A percentile compares a stretch with the other conserved stretches of the same genome.
Conservation (phyloP, 1,139 yeast genomes). For the Geotrichum bryndzae region DNA sequence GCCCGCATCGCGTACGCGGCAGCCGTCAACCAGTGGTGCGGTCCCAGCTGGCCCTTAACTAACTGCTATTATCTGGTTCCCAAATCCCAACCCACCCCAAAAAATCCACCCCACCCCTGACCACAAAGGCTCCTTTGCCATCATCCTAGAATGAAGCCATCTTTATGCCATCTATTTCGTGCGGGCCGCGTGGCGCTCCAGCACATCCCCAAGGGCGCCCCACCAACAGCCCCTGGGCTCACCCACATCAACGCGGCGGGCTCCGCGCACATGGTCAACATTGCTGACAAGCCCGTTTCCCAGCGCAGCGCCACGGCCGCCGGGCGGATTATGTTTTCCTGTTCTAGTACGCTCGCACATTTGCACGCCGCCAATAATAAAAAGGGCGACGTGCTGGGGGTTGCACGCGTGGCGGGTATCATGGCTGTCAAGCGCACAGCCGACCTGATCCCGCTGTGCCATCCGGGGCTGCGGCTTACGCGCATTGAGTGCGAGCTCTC, state of each 20-base stretch:
- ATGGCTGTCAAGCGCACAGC: slow-evolving; percentile 46
- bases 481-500: slow-evolving; percentile 35
- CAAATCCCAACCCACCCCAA: too few species aligned
- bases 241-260: slow-evolving; percentile 43
- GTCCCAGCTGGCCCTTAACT: too few species aligned
- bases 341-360: slow-evolving; percentile 29
- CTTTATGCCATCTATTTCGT: not conserved
- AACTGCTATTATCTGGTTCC: too few species aligned
- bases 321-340: slow-evolving; percentile 40
- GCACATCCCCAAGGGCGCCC: slow-evolving; percentile 4
- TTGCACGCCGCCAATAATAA: slow-evolving; percentile 37
- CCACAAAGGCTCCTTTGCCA: not conserved
- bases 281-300: slow-evolving; percentile 37
- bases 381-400: slow-evolving; percentile 47
- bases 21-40: too few species aligned
- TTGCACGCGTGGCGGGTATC: slow-evolving; percentile 46
- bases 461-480: slow-evolving; percentile 39
- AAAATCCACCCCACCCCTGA: too few species aligned
- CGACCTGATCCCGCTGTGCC: slow-evolving; percentile 45
- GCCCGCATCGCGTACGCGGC: too few species aligned
- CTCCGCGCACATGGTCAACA: slow-evolving; percentile 46
- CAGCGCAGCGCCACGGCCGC: slow-evolving; percentile 40
- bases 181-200: not conserved
- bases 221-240: slow-evolving; percentile 32
- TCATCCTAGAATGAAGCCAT: not conserved